Conservation (phyloP, 139 green algal genomes). For the Asterochloris erici region DNA sequence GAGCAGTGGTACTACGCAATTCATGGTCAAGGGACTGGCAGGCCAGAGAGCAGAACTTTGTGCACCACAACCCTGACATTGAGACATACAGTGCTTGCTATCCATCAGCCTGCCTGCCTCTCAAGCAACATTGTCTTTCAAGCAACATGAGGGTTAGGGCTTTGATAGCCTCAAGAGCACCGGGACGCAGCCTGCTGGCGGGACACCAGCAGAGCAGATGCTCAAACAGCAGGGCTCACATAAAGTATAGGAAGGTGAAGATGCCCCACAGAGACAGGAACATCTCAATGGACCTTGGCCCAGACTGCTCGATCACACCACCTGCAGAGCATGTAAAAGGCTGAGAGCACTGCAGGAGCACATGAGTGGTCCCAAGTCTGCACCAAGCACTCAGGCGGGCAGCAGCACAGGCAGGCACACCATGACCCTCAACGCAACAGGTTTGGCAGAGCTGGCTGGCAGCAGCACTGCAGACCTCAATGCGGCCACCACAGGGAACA, state of each 20-base stretch:
- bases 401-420: no score
- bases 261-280: conserved; percentile 53
- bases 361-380: no score
- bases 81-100: neutral
- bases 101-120: neutral
- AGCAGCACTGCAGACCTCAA: no score
- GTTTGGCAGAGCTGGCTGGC: no score
- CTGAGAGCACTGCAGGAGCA: no score
- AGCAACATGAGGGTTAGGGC: neutral
- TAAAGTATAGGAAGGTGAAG: conserved; percentile 56
- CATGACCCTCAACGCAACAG: no score
- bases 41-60: neutral
- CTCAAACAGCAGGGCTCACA: conserved; percentile 20
- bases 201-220: no score
- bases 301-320: conserved; percentile 1
- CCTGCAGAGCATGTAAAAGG: neutral
- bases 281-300: conserved; percentile 23
- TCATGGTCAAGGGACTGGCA: no score
- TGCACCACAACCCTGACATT: neutral
- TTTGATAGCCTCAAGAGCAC: neutral
- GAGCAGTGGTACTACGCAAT: no score
- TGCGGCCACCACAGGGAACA: no score
- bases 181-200: neutral
- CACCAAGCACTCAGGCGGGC: no score
- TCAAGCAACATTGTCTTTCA: no score